These are phyloP conservation scores for Colletotrichum lupini DNA, from an alignment of 2,329 filamentous ascomycete genomes.

Conservation along the genomic window DNA sequence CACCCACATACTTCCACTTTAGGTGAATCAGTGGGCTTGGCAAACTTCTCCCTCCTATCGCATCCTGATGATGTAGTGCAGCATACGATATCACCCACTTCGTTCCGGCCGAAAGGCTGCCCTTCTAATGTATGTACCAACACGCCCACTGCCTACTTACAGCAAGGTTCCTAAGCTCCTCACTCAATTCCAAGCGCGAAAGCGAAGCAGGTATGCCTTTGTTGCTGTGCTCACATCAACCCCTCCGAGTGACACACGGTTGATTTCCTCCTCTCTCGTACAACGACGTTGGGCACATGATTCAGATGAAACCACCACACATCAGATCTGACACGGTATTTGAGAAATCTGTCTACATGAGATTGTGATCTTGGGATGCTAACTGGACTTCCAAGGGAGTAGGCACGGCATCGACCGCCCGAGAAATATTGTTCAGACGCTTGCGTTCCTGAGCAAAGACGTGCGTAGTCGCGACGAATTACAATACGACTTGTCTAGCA, in stretches of 20 bases:
- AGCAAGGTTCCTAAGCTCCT: no score
- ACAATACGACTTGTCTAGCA: no score
- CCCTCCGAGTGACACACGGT: conserved; percentile 18
- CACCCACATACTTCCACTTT: no score
- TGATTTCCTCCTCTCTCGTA: background rate
- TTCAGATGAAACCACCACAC: conserved; percentile 26
- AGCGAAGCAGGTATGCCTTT: background rate
- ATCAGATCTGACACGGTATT: conserved; percentile 11
- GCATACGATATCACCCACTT: no score
- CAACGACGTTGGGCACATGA: background rate
- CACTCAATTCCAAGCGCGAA: background rate
- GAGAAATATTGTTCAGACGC: background rate
- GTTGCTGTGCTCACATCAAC: background rate
- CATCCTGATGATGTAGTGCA: no score
- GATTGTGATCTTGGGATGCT: background rate
- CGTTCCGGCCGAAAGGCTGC: no score
- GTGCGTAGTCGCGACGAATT: background rate
- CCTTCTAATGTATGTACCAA: no score
- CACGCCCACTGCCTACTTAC: no score
- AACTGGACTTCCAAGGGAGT: background rate
- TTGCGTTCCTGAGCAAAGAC: background rate
- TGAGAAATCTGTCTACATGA: conserved; percentile 7
- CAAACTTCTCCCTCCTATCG: no score
- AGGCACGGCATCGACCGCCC: background rate
- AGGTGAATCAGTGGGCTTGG: no score